Evolutionary conservation across 140 eudicot genomes (phyloP).

Genomic region (Bidens hawaiensis): DNA sequence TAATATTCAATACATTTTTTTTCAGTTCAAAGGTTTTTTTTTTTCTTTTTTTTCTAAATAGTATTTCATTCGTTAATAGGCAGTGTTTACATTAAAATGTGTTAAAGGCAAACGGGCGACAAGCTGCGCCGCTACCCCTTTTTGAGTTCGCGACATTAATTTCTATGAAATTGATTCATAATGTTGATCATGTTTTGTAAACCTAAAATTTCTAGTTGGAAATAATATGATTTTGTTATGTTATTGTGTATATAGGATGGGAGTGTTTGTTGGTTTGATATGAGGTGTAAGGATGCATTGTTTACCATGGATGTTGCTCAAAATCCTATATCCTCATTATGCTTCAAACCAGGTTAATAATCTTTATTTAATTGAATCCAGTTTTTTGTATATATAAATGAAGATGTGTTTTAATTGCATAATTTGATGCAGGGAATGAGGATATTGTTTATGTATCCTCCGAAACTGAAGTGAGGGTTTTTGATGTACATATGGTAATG

Average conservation of each 20-base stretch:
- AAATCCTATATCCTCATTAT: slow-evolving; percentile 70
- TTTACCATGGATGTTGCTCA: slow-evolving; percentile 55
- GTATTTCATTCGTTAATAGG: no score
- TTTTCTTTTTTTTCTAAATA: no score
- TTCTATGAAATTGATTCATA: no score
- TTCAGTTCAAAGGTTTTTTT: no score
- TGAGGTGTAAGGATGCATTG: slow-evolving; percentile 78
- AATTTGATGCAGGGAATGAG: slow-evolving; percentile 59
- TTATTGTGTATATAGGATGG: slow-evolving; percentile 62
- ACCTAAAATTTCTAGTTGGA: no score
- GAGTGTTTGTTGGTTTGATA: slow-evolving; percentile 71
- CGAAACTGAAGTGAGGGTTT: slow-evolving; percentile 70
- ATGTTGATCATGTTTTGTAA: no score
- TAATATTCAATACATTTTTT: no score
- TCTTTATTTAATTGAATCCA: neutral
- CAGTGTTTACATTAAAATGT: no score
- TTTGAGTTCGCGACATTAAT: no score
- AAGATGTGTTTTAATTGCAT: no score
- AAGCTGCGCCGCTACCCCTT: no score
- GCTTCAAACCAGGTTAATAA: slow-evolving; percentile 68
- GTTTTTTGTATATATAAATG: neutral
- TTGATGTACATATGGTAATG: slow-evolving; percentile 77
- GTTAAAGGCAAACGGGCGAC: no score
- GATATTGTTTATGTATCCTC: slow-evolving; percentile 61
- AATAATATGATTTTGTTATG: neutral